Conservation (phyloP, 805 yeast genomes). For the Suhomyces tanzawaensis region DNA sequence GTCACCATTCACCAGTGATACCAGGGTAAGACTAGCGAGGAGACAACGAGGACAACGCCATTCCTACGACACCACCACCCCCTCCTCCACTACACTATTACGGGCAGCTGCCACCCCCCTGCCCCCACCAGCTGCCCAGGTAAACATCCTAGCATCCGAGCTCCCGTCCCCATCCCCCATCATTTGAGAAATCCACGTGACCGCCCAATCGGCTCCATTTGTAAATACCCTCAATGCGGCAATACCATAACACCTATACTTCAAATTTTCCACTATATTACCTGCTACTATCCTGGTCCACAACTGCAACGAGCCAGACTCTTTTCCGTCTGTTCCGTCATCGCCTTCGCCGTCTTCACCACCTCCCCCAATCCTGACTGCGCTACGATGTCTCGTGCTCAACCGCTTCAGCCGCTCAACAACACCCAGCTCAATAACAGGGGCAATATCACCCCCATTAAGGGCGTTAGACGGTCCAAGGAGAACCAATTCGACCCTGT, state of each 20-base stretch:
- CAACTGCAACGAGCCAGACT: not conserved
- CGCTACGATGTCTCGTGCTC: slow-evolving; percentile 14
- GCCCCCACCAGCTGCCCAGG: too few species aligned
- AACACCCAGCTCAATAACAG: slow-evolving; percentile 51
- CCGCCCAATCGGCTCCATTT: slow-evolving; percentile 8
- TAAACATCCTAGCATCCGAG: too few species aligned
- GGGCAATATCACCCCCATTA: slow-evolving; percentile 41
- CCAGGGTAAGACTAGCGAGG: too few species aligned
- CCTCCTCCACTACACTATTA: too few species aligned
- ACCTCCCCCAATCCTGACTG: slow-evolving; percentile 7
- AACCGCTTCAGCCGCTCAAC: slow-evolving; percentile 56
- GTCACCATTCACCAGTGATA: too few species aligned
- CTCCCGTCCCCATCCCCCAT: too few species aligned
- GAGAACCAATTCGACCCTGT: slow-evolving; percentile 14
- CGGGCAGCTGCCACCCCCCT: too few species aligned
- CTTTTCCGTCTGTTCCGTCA: slow-evolving; percentile 1
- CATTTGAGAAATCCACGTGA: slow-evolving; percentile 7
- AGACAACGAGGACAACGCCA: too few species aligned
- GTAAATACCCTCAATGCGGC: slow-evolving; percentile 11
- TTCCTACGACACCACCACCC: too few species aligned
- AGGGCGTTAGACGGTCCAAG: slow-evolving; percentile 27
- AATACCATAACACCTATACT: slow-evolving; percentile 11
- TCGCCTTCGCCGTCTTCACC: not conserved
- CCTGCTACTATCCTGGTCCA: slow-evolving; percentile 2
- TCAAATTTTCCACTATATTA: slow-evolving; percentile 4